These are phyloP conservation scores for Vicia villosa DNA, from an alignment of 306 rosid species.

Conservation along the genomic window DNA sequence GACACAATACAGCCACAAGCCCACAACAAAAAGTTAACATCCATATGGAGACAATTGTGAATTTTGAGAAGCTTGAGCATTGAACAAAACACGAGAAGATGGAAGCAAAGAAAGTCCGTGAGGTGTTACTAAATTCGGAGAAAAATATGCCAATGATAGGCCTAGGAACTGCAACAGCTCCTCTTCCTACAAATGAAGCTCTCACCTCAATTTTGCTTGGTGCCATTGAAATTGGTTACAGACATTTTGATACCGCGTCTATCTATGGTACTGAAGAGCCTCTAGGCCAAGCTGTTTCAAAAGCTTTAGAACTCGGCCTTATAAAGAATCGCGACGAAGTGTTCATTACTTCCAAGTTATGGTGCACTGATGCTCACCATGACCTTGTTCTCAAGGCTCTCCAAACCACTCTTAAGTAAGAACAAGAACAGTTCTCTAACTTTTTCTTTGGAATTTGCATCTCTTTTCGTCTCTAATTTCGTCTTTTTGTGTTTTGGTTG, in stretches of 20 bases:
- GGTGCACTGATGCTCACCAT: conserved; percentile 48
- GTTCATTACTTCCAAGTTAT: conserved; percentile 62
- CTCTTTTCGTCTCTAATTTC: background rate
- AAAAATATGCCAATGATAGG: conserved; percentile 39
- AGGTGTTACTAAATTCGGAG: conserved; percentile 40
- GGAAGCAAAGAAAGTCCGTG: conserved; percentile 35
- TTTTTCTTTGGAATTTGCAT: background rate
- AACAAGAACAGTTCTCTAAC: background rate
- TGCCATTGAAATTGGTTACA: background rate
- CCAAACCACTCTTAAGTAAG: conserved; percentile 46
- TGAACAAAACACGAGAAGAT: conserved; percentile 24
- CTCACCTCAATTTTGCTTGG: background rate
- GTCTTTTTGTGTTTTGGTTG: background rate
- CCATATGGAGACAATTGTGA: background rate
- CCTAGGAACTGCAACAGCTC: conserved; percentile 33
- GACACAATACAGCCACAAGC: conserved; percentile 17
- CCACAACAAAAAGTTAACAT: background rate
- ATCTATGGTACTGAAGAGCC: conserved; percentile 42
- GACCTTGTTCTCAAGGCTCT: conserved; percentile 58
- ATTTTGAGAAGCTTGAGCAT: background rate
- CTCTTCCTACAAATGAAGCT: conserved; percentile 20
- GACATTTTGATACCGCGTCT: background rate
- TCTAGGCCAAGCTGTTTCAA: conserved; percentile 44
- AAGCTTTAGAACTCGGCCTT: conserved; percentile 46
- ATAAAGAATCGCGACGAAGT: conserved; percentile 46